Evolutionary conservation across 2,329 filamentous ascomycete species (phyloP).

Genomic region (Huntiella moniliformis): DNA sequence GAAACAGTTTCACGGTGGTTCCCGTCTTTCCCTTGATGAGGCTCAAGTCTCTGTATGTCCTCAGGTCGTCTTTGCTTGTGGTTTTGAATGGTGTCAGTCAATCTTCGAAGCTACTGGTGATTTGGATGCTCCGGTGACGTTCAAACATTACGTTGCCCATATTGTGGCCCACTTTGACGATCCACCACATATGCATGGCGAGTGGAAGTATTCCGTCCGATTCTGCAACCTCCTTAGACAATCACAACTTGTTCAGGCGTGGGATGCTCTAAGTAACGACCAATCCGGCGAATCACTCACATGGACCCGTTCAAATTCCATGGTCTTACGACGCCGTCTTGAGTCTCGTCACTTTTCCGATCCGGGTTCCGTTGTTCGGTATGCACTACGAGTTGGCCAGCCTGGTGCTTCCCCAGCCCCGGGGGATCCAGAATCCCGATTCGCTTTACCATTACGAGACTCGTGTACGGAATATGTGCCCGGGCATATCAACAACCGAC

Average conservation of each 20-base stretch:
- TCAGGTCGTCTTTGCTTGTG: slow-evolving; percentile 30
- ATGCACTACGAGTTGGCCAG: slow-evolving; percentile 17
- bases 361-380: slow-evolving; percentile 21
- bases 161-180: slow-evolving; percentile 30
- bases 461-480: slow-evolving; percentile 20
- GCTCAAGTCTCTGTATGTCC: slow-evolving; percentile 26
- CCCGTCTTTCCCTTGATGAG: slow-evolving; percentile 23
- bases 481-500: slow-evolving; percentile 18
- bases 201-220: slow-evolving; percentile 26
- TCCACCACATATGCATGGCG: slow-evolving; percentile 19
- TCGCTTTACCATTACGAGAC: slow-evolving; percentile 20
- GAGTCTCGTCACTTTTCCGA: slow-evolving; percentile 27
- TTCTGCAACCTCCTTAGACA: slow-evolving; percentile 28
- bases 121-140: slow-evolving; percentile 21
- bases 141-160: slow-evolving; percentile 28
- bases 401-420: slow-evolving; percentile 19
- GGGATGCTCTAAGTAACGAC: slow-evolving; percentile 21
- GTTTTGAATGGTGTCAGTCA: slow-evolving; percentile 26
- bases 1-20: slow-evolving; percentile 25
- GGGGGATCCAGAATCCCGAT: slow-evolving; percentile 15
- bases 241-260: slow-evolving; percentile 19
- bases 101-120: slow-evolving; percentile 26
- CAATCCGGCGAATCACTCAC: slow-evolving; percentile 20
- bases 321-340: slow-evolving; percentile 24
- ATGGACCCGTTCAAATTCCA: slow-evolving; percentile 26